Conservation (phyloP, 306 rosid species). For the Fagus crenata region DNA sequence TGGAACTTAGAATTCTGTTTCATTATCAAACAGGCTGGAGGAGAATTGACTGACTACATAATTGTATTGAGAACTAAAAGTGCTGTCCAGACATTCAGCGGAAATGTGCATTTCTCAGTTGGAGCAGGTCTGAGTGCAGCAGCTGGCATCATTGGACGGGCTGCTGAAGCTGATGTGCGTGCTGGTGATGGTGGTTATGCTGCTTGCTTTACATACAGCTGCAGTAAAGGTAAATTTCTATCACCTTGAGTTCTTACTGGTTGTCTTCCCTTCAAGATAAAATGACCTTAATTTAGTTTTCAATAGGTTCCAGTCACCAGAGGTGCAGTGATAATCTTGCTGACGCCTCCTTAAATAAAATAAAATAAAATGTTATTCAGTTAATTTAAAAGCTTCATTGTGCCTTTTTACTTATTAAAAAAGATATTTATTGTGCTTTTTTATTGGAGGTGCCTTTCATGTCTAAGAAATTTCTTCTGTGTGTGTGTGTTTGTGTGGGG, state of each 20-base stretch:
- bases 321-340: neutral
- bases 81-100: conserved; percentile 21
- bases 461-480: neutral
- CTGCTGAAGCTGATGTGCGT: conserved; percentile 26
- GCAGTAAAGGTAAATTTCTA: conserved; percentile 22
- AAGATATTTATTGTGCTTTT: neutral
- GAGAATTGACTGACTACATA: conserved; percentile 25
- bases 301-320: neutral
- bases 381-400: neutral
- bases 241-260: neutral
- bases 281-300: neutral
- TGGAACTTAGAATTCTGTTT: neutral
- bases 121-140: conserved; percentile 33
- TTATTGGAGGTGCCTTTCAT: neutral
- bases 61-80: conserved; percentile 22
- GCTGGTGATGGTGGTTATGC: conserved; percentile 33
- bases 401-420: no score
- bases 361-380: neutral
- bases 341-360: neutral
- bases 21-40: conserved; percentile 22
- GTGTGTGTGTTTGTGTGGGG: no score
- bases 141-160: conserved; percentile 26
- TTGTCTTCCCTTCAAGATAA: neutral
- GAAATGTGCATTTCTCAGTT: conserved; percentile 26
- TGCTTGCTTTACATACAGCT: conserved; percentile 29